Evolutionary conservation across 495 filamentous ascomycete genomes (phyloP).

Genomic region (Aspergillus indologenus): DNA sequence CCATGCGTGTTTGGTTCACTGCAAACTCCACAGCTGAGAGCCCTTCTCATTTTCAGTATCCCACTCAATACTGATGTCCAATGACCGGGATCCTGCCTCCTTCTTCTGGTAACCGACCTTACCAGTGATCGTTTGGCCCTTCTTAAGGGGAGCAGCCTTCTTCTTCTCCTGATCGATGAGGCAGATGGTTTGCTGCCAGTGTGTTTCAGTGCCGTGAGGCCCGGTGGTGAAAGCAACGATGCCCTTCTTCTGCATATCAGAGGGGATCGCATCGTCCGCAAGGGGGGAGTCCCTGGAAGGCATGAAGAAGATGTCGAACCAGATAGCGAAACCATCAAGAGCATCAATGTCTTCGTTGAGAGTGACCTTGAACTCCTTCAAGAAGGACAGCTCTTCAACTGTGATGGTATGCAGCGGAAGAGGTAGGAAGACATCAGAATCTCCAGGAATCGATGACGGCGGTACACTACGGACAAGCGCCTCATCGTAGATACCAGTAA

Average conservation of each 20-base stretch:
- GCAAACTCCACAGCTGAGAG: constrained; percentile 36
- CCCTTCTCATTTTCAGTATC: constrained; percentile 32
- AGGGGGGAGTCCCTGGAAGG: constrained; percentile 42
- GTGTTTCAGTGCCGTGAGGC: constrained; percentile 49
- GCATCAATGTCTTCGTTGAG: constrained; percentile 52
- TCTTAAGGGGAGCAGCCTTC: constrained; percentile 37
- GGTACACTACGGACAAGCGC: constrained; percentile 51
- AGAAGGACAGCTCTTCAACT: constrained; percentile 55
- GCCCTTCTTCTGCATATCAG: constrained; percentile 46
- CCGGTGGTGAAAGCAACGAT: constrained; percentile 54
- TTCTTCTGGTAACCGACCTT: constrained; percentile 51
- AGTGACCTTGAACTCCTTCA: constrained; percentile 52
- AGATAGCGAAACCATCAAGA: constrained; percentile 59
- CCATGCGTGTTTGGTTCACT: constrained; percentile 15
- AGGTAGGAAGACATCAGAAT: constrained; percentile 51
- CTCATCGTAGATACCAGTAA: constrained; percentile 57
- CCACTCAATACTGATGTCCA: constrained; percentile 52
- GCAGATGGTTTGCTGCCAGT: constrained; percentile 51
- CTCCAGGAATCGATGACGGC: constrained; percentile 41
- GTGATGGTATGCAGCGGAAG: constrained; percentile 56
- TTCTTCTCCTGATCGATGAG: constrained; percentile 46
- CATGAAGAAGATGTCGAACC: constrained; percentile 66
- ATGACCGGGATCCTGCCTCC: constrained; percentile 38
- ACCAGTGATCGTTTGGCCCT: constrained; percentile 47
- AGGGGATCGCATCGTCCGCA: constrained; percentile 40